Evolutionary conservation across 805 yeast species (phyloP).

Genomic region (Danielozyma ontarioensis): DNA sequence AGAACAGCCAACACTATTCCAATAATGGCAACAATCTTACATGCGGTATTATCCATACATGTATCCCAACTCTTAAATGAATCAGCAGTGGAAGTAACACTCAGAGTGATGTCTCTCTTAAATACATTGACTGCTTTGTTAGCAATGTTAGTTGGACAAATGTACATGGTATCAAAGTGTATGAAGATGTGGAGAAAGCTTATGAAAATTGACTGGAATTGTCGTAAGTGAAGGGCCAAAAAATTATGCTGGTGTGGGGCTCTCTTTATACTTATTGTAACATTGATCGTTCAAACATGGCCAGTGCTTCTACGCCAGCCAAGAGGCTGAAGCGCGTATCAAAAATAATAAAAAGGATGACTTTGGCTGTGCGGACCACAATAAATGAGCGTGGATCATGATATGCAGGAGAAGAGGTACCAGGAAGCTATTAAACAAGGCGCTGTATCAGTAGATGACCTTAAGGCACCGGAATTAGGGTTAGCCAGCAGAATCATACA

Average conservation of each 20-base stretch:
- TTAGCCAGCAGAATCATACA: too few species aligned
- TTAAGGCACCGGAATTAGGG: too few species aligned
- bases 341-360: neutral
- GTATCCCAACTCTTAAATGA: slow-evolving; percentile 67
- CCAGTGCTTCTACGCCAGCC: neutral
- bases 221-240: neutral
- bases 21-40: slow-evolving; percentile 74
- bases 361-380: neutral
- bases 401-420: neutral
- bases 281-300: neutral
- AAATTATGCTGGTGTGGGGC: too few species aligned
- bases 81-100: slow-evolving; percentile 36
- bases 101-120: slow-evolving; percentile 6
- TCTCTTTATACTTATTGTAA: too few species aligned
- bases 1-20: slow-evolving; percentile 58
- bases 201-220: slow-evolving; percentile 7
- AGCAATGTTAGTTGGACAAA: neutral
- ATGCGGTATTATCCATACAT: slow-evolving; percentile 72
- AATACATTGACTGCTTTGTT: slow-evolving; percentile 1
- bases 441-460: too few species aligned
- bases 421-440: too few species aligned
- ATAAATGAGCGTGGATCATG: neutral
- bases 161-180: neutral
- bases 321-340: neutral
- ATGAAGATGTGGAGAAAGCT: neutral